Base-by-base conservation (phyloP, 2,329 filamentous ascomycete genomes). In the Torrubiella hemipterigena region DNA sequence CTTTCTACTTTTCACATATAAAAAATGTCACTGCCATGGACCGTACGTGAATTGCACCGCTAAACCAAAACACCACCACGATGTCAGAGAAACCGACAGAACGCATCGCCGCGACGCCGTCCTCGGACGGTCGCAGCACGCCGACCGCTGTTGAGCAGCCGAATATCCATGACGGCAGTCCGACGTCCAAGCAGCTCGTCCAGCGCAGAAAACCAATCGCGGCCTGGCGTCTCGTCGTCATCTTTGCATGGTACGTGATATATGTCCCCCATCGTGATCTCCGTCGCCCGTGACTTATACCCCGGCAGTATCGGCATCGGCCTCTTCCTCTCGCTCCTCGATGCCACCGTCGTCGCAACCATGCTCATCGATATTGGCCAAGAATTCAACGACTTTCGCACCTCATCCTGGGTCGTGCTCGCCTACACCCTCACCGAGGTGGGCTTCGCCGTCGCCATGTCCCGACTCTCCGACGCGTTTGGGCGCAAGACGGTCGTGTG, bases 381-480 rank as follows among this genome's bases (percentile, higher is more conserved):
- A 13, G 34, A 36, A 10, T 36, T 33, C 22, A 17, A 36, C 9
- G 34, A 36, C 12, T 36, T 36, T 13, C 16, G 16, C 5, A 33
- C 31, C 10, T 36, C 34, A 11, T 33, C 30, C 14, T 36, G 34
- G 34, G 34, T 36, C 11, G 34, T 36, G 12, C 17, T 36, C 13
- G 30, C 34, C 10, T 36, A 36, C 17, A 36, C 34, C 4, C 34
- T 36, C 12, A 36, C 34, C 15, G 34, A 36, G 31, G 34, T 36
- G 10, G 34, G 42, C n/a, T 45, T 39, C 24, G 35, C 41, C 12
- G 37, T 41, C 17, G 32, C 38, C 29, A 37, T 39, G 24, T 36
- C 39, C 12, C 32, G 37, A 5, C 33, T 43, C 7, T 39, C 41
- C 11, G 41, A 43, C 23, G 30, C 33, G 5, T 26, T 43, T 19